Evolutionary conservation across 306 rosid genomes (phyloP), one percentile per base, ranked within the genome.

Genomic region (Lathyrus tuberosus): DNA sequence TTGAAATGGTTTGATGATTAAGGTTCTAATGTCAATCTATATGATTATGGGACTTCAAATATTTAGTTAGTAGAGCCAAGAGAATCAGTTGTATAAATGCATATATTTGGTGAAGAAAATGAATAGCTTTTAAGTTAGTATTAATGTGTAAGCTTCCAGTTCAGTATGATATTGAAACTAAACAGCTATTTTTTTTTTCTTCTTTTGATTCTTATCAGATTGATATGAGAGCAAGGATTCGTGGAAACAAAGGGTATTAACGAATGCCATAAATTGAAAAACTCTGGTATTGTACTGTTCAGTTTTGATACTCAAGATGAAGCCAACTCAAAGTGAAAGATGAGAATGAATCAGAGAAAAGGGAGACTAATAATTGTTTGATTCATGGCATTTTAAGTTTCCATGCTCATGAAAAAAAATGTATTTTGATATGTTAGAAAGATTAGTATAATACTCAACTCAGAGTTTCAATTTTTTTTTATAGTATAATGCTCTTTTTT

Each of bases 191-290:
- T 13, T 6, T n/a, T 14, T 13, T 52, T 4, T 20, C 22, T 20
- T 24, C 26, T 48, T 52, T 5, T 5, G 16, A 13, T 24, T 65
- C 26, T 69, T 35, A 42, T 46, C 86, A 82, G 86, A 70, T 82
- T 71, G 86, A 82, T 70, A 84, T 84, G 88, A 81, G 88, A 78
- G 82, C 84, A 59, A 78, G 86, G 74, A 84, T 81, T 78, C 86
- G 88, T 9, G 88, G 88, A 52, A 84, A 84, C 84, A 84, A 84
- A 67, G 88, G 88, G 41, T 81, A 84, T 67, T 81, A 40, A 28
- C n/a, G 69, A 31, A 31, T 46, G 48, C 11, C 49, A 59, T 48
- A 38, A 53, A 56, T 22, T 37, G 48, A 65, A 59, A 72, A 66
- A 57, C 52, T 26, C 31, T 47, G 30, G 16, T 6, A 44, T 59